Evolutionary conservation across 768 basidiomycete species (phyloP), one percentile per base, ranked within the genome.

Genomic region (Sarcomyxa edulis): DNA sequence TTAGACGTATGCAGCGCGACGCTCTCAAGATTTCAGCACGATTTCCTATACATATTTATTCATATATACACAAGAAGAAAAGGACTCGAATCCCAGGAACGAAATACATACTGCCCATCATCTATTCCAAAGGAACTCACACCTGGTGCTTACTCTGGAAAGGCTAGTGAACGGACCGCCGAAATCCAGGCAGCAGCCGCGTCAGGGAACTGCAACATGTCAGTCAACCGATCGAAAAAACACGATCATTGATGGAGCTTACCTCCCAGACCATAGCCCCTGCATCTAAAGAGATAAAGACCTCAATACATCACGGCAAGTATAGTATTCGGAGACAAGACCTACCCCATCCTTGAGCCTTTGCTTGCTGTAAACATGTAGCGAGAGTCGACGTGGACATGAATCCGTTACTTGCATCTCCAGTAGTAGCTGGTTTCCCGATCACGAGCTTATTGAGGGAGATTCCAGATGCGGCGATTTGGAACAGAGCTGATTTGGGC

Each of bases 261-360:
- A 56, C 58, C 52, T 62, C 45, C 56, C 56, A 56, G 18, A 51
- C 50, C 60, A 59, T 60, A 22, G 52, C 54, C 24, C 60, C 60
- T 18, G 46, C 60, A 40, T 48, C 58, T 61, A 35, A 8, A 14
- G 27, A 7, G 21, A 28, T 7, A 47, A 16, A 9, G 21, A 27
- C 15, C 12, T 14, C 6, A 24, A 10, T 28, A 42, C 34, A 15
- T 39, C 14, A 19, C 28, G 1, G n/a, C 7, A 2, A 7, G 11
- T 22, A 14, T 15, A 18, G 5, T 8, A 4, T 10, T 18, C 23
- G 8, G 11, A 7, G 14, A 32, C n/a, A 11, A 12, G 19, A 63
- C 81, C 59, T 43, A 80, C 79, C 71, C 85, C 85, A 88, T 20
- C 82, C 84, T 42, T 69, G 42, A n/a, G 46, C 50, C 47, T 76